A percentile compares a stretch with the other conserved stretches of the same genome.
Conservation (phyloP, 768 basidiomycete genomes). For the Cytidiella melzeri region DNA sequence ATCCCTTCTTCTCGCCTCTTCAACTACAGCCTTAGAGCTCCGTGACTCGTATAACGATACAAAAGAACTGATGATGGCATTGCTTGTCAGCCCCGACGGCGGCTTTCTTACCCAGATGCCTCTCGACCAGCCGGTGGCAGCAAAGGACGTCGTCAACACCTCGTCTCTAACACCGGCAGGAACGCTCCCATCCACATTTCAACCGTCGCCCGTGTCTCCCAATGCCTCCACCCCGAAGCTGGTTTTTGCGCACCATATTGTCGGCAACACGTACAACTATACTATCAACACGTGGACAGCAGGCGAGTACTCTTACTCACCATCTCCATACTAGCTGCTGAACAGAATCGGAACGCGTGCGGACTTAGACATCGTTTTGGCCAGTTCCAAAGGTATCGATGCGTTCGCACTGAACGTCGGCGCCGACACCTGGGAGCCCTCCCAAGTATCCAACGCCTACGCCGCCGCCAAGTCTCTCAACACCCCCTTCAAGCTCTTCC, state of each 20-base stretch:
- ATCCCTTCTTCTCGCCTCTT: neutral
- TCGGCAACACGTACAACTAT: slow-evolving; percentile 67
- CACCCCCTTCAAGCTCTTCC: slow-evolving; percentile 47
- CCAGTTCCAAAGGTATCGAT: slow-evolving; percentile 54
- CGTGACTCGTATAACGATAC: neutral
- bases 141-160: too few relatives aligned
- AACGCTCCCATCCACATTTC: neutral
- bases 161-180: neutral
- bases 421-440: slow-evolving; percentile 53
- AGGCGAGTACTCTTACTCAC: slow-evolving; percentile 8
- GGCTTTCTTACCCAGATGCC: neutral
- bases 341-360: neutral
- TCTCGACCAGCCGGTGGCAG: neutral
- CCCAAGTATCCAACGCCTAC: slow-evolving; percentile 59
- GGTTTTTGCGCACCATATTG: slow-evolving; percentile 26
- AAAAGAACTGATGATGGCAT: neutral
- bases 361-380: slow-evolving; percentile 42
- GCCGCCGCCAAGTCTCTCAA: slow-evolving; percentile 21
- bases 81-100: neutral
- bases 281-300: slow-evolving; percentile 35
- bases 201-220: neutral
- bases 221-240: slow-evolving; percentile 4
- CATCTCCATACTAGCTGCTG: neutral
- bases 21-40: neutral
- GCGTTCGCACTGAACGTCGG: slow-evolving; percentile 73